Evolutionary conservation across 1,139 yeast genomes (phyloP).

Genomic region (Taphrina wiesneri): DNA sequence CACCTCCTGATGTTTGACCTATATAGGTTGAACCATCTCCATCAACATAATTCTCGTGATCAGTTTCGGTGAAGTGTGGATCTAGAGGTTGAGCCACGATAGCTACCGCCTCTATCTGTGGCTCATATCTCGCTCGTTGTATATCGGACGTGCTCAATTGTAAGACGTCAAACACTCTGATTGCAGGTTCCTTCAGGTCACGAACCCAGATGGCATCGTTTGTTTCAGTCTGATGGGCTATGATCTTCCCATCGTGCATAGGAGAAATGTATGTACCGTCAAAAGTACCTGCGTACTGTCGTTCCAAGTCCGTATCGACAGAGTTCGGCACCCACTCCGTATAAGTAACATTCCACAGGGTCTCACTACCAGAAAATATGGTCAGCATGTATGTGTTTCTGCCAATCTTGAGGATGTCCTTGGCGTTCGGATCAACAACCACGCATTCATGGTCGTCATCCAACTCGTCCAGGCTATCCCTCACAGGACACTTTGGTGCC

Average conservation of each 20-base stretch:
- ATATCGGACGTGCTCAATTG: conserved; percentile 38
- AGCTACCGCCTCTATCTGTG: conserved; percentile 43
- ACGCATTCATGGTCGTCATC: conserved; percentile 41
- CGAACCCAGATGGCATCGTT: conserved; percentile 73
- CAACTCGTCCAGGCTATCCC: conserved; percentile 37
- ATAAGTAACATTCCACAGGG: conserved; percentile 83
- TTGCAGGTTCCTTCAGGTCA: conserved; percentile 62
- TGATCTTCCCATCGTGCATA: conserved; percentile 62
- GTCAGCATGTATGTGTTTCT: conserved; percentile 55
- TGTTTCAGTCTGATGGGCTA: conserved; percentile 43
- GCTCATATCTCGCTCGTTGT: conserved; percentile 28
- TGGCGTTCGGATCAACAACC: conserved; percentile 20
- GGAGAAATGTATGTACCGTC: conserved; percentile 84
- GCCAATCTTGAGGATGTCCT: conserved; percentile 36
- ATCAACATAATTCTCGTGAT: conserved; percentile 31
- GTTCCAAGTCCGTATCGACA: conserved; percentile 66
- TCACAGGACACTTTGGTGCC: conserved; percentile 32
- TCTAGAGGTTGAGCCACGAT: conserved; percentile 48
- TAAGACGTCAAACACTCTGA: conserved; percentile 72
- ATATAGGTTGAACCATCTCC: conserved; percentile 54
- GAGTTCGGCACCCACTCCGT: conserved; percentile 93
- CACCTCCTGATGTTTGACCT: conserved; percentile 63
- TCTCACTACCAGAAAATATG: conserved; percentile 65
- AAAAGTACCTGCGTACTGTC: conserved; percentile 47
- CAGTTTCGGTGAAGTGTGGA: conserved; percentile 28